phyloP scores from a whole-genome alignment of 106 monocot species.

The Acorus calamus region DNA sequence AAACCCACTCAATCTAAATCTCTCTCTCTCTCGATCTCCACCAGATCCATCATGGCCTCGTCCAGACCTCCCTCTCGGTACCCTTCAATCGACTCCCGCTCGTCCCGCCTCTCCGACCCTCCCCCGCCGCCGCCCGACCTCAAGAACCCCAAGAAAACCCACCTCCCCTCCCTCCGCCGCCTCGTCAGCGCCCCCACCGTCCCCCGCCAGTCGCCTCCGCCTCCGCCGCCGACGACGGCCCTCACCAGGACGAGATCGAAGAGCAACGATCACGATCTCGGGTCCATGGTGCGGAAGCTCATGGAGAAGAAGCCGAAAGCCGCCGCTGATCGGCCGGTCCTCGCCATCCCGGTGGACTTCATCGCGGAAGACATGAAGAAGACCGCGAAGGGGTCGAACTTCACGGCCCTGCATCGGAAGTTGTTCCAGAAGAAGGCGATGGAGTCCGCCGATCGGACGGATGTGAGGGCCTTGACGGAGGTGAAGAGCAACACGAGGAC shows the following conservation, averaged over 20 bases:
- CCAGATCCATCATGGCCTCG: no score
- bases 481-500: slow-evolving; percentile 73
- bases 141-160: neutral
- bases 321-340: no score
- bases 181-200: neutral
- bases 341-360: slow-evolving; percentile 11
- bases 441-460: slow-evolving; percentile 5
- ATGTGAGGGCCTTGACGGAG: slow-evolving; percentile 65
- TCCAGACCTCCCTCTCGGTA: neutral
- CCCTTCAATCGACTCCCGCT: no score
- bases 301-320: no score
- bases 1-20: neutral
- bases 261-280: no score
- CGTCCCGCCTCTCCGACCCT: no score
- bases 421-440: slow-evolving; percentile 60
- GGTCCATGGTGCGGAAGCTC: no score
- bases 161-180: no score
- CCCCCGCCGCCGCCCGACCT: neutral
- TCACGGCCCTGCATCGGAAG: slow-evolving; percentile 47
- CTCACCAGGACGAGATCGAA: no score
- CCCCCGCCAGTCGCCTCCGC: no score
- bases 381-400: slow-evolving; percentile 18
- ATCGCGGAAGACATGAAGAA: slow-evolving; percentile 28
- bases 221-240: neutral
- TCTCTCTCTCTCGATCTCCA: no score